Evolutionary conservation across 2,329 filamentous ascomycete genomes (phyloP), one percentile per base, ranked within the genome.

Genomic region (Eurotiales sp.): DNA sequence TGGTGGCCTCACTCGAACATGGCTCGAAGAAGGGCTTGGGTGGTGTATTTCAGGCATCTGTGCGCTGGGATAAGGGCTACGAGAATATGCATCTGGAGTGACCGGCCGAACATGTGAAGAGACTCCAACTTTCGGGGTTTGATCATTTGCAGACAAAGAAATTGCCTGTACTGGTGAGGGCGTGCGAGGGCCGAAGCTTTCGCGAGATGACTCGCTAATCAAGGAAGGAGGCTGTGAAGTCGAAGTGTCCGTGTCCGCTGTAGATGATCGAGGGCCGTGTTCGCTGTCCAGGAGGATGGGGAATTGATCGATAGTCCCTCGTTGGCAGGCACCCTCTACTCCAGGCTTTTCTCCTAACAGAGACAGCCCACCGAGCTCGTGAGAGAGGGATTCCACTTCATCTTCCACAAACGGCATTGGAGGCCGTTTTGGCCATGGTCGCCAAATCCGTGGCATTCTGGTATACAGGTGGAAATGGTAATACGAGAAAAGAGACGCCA

Each of bases 371-470:
- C 65, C 52, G 11, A 71, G 47, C 57, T 76, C 73, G 55, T 67
- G 68, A 15, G 70, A 64, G 22, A 76, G 63, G 25, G 73, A 69
- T 29, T 63, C 60, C n/a, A 59, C 55, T 57, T 74, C 73, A 52
- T 75, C 73, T 56, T 77, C 74, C 48, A 74, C 74, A 46, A 57
- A 68, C 22, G 74, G 73, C 50, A 65, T 65, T 17, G 73, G 74
- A 29, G 73, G 72, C 68, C 44, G 71, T 44, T 58, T 63, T 39
- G 62, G 58, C 54, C 63, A 60, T 50, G 62, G 58, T 52, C 59
- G 55, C 56, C 58, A 57, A 47, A 56, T 52, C 30, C 56, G 54
- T 61, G 65, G 64, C 23, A 53, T 53, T 29, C 25, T 47, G 39
- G 53, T 56, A 36, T 52, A 55, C 22, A n/a, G 45, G 14, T 25